Conservation (phyloP, 2,329 filamentous ascomycete species). For the Botrytis pseudocinerea region DNA sequence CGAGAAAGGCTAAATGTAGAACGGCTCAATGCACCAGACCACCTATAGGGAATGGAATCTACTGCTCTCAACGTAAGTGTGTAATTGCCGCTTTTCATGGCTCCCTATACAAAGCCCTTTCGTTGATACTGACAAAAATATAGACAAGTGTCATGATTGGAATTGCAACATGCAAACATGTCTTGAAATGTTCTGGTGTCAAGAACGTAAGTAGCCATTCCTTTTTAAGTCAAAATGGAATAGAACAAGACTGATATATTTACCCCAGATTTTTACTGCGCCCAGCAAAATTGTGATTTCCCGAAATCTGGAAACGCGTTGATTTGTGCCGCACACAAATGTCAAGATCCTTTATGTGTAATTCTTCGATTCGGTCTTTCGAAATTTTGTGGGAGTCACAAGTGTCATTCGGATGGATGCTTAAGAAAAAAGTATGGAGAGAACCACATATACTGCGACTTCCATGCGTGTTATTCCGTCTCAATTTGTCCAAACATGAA, state of each 20-base stretch:
- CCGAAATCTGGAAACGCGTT: fast-evolving
- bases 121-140: no score
- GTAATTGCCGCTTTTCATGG: no score
- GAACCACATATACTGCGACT: background rate
- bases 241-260: background rate
- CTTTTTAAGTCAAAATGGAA: background rate
- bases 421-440: fast-evolving
- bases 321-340: background rate
- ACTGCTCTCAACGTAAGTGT: no score
- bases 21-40: no score
- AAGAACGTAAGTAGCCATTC: background rate
- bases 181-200: no score
- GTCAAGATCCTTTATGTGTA: background rate
- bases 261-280: background rate
- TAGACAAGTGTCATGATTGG: no score
- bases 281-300: background rate
- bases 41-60: no score
- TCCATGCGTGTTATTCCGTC: background rate
- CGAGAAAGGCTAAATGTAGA: no score
- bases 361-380: background rate
- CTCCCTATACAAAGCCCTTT: no score
- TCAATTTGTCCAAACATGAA: background rate
- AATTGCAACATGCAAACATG: no score
- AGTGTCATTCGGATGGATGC: background rate
- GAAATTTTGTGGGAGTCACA: background rate